Evolutionary conservation across 352 stramenopile species (phyloP), one percentile per base, ranked within the genome.

Genomic region (Pythium rishiriense): DNA sequence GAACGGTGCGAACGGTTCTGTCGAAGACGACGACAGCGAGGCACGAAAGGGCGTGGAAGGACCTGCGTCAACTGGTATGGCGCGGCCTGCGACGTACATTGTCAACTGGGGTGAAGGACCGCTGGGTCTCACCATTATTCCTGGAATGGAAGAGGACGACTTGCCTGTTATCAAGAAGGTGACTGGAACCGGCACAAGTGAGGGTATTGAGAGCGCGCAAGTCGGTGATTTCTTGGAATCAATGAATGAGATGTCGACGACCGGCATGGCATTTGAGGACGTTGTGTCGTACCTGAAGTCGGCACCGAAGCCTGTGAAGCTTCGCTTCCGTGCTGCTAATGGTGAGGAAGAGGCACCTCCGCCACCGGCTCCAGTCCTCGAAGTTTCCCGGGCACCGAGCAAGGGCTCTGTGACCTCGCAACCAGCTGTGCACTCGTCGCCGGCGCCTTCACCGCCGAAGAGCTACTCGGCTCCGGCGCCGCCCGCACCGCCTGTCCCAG

Each of bases 91-190:
- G 41, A 79, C 82, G 46, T 95, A 95, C 62, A 72, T 74, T 21
- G 73, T 95, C 58, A 87, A 91, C 62, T 95, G 86, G 86, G 79
- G 70, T 15, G 85, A 93, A 74, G 86, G 86, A 28, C 86, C 86
- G 17, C 70, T 95, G 6, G 86, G 86, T 14, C 64, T 95, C 9
- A 95, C 86, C 50, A 95, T 95, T 58, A 95, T 95, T 63, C 86
- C 86, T 6, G 86, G 86, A 12, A 66, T 93, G 39, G 73, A 90
- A n/a, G 81, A 91, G 9, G 73, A 78, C 9, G 85, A 94, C 35
- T 71, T 93, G 28, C 87, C 87, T 0, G 85, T 96, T 51, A 96
- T 96, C 46, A 96, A 94, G 65, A 93, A 93, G 57, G 83, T 96
- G 28, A 96, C 87, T 15, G 87, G 87, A 28, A 96, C 87, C 0